Conservation (phyloP, 2,329 filamentous ascomycete genomes). For the Claviceps cyperi region DNA sequence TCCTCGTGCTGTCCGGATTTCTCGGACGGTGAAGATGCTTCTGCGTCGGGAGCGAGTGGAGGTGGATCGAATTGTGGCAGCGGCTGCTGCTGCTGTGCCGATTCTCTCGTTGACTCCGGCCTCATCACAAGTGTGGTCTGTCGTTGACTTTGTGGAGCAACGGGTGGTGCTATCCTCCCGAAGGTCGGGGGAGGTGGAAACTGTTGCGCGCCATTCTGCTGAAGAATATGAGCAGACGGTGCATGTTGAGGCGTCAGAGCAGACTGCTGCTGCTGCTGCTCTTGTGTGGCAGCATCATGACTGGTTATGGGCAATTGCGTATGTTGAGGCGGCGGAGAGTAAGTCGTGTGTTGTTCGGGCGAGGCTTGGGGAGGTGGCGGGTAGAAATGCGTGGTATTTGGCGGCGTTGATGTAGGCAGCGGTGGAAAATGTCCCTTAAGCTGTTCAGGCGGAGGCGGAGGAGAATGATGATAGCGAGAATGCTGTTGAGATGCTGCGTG, state of each 20-base stretch:
- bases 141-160: slow-evolving; percentile 3
- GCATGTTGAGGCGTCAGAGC: too few species aligned
- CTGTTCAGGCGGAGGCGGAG: slow-evolving; percentile 6
- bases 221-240: not conserved
- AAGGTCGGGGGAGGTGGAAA: slow-evolving; percentile 8
- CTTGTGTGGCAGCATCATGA: slow-evolving; percentile 10
- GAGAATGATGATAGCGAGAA: slow-evolving; percentile 5
- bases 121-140: slow-evolving; percentile 12
- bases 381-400: slow-evolving; percentile 31
- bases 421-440: slow-evolving; percentile 28
- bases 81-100: slow-evolving; percentile 11
- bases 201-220: slow-evolving; percentile 9
- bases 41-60: slow-evolving; percentile 11
- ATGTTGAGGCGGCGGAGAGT: slow-evolving; percentile 16
- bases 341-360: slow-evolving; percentile 9
- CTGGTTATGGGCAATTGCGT: slow-evolving; percentile 6
- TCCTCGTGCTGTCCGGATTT: slow-evolving; percentile 13
- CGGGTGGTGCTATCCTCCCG: not conserved
- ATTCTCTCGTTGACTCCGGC: slow-evolving; percentile 11
- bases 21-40: slow-evolving; percentile 15
- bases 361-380: slow-evolving; percentile 13
- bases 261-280: slow-evolving; percentile 1
- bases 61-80: slow-evolving; percentile 17
- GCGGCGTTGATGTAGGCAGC: slow-evolving; percentile 33
- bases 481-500: slow-evolving; percentile 10